Percentiles rank a stretch among this genome's conserved stretches.
phyloP scores from a whole-genome alignment of 768 basidiomycete species.

The Xanthoconium purpureum region DNA sequence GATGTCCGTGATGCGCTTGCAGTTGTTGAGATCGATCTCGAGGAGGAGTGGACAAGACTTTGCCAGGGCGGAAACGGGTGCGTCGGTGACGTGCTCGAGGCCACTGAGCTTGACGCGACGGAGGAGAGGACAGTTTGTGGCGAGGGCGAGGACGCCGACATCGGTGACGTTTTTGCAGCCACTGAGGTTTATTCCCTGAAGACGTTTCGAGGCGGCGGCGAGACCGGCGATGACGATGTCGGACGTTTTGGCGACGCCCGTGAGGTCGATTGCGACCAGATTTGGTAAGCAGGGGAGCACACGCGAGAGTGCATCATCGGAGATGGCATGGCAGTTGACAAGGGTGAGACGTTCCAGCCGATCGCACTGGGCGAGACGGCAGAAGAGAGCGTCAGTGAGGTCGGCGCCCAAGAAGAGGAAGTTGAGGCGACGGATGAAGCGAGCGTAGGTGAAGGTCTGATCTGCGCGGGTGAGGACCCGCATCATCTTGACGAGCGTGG shows the following conservation, averaged over 20 bases:
- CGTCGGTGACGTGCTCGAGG: slow-evolving; percentile 72
- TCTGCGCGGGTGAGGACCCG: slow-evolving; percentile 58
- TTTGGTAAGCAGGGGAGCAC: slow-evolving; percentile 71
- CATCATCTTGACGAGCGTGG: slow-evolving; percentile 77
- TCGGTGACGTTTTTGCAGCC: slow-evolving; percentile 83
- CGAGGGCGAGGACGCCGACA: slow-evolving; percentile 71
- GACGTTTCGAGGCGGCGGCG: slow-evolving; percentile 61
- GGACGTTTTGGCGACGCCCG: slow-evolving; percentile 63
- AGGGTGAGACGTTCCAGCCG: slow-evolving; percentile 88
- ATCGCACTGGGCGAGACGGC: slow-evolving; percentile 67
- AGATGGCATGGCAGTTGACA: slow-evolving; percentile 69
- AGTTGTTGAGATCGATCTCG: slow-evolving; percentile 90
- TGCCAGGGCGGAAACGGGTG: slow-evolving; percentile 71
- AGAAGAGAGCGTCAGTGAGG: slow-evolving; percentile 73
- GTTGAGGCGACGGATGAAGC: slow-evolving; percentile 89
- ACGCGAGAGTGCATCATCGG: slow-evolving; percentile 57
- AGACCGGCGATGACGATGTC: slow-evolving; percentile 72
- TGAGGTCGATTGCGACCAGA: slow-evolving; percentile 83
- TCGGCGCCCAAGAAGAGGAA: slow-evolving; percentile 68
- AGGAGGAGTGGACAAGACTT: slow-evolving; percentile 80
- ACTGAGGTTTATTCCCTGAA: slow-evolving; percentile 91
- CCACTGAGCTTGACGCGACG: slow-evolving; percentile 88
- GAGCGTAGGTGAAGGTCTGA: slow-evolving; percentile 83
- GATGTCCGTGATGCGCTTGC: slow-evolving; percentile 71
- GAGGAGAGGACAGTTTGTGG: slow-evolving; percentile 68